Base-by-base conservation (phyloP, 2,329 filamentous ascomycete genomes). In the Pseudogymnoascus sp. region DNA sequence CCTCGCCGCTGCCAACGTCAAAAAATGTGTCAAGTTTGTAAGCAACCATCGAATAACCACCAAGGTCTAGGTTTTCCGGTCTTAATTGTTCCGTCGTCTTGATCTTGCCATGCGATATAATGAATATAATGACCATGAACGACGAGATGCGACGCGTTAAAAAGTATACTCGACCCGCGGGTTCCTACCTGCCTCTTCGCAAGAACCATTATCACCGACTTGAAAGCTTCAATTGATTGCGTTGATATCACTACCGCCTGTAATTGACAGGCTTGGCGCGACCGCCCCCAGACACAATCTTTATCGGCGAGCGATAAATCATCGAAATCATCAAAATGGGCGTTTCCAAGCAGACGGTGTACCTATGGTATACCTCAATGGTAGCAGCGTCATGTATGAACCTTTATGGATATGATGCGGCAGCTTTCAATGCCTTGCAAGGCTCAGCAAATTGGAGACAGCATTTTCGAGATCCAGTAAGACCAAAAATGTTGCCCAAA, bases 31-130 rank as follows among this genome's bases (percentile, higher is more conserved):
- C 47, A 53, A 53, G 25, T 53, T 53, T 53, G 47, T 53, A 53
- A 53, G 47, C 47, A 53, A 33, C 5, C 47, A 53, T 53, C n/a
- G 47, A 53, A 53, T 11, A 53, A 7, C n/a, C 28, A 18, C 47
- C n/a, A 9, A 33, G 25, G 18, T 33, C 47, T 53, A 33, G 25
- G 47, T 53, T 53, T 53, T 53, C 47, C 47, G 47, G 47, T 33
- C 47, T 53, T 53, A 53, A 53, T 53, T 53, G n/a, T 53, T 53
- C 47, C 47, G 47, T 53, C 47, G 47, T 53, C 47, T 53, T 53
- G 47, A 53, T 50, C n/a, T 18, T 53, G 25, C 43, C 5, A 18
- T 53, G n/a, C 47, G n/a, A 33, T 53, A 53, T 53, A 53, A 53
- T 53, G 47, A 53, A 33, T 53, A 53, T 53, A 53, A 33, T 53